phyloP scores from a whole-genome alignment of 2,329 filamentous ascomycete species.

The Verticillium nubilum region DNA sequence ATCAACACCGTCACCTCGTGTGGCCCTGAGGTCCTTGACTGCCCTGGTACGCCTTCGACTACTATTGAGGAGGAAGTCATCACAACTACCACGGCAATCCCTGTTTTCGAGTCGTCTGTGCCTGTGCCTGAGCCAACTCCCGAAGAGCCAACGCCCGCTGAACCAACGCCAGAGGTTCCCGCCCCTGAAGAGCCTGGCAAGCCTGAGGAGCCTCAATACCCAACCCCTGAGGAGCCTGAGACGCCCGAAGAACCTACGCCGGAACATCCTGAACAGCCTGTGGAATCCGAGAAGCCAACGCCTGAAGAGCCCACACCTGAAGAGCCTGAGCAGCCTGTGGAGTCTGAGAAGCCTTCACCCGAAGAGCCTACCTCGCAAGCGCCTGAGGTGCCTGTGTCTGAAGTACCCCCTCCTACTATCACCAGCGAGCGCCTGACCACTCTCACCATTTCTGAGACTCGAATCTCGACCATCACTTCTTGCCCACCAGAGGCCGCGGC shows the following conservation, averaged over 20 bases:
- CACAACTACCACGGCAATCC: background rate
- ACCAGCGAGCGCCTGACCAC: slow-evolving; percentile 9
- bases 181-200: background rate
- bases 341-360: background rate
- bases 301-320: background rate
- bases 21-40: slow-evolving; percentile 1
- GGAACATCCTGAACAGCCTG: background rate
- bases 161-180: background rate
- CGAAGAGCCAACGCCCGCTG: background rate
- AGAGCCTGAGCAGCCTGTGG: background rate
- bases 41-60: slow-evolving; percentile 13
- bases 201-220: background rate
- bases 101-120: background rate
- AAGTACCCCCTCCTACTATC: slow-evolving; percentile 1
- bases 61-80: slow-evolving; percentile 13
- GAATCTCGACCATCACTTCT: slow-evolving; percentile 21
- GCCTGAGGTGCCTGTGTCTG: background rate
- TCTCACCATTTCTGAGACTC: slow-evolving; percentile 20
- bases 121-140: background rate
- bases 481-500: slow-evolving; percentile 15
- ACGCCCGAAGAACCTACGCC: background rate
- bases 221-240: background rate
- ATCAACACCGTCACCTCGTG: slow-evolving; percentile 6
- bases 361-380: background rate
- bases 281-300: background rate